phyloP scores from a whole-genome alignment of 2,329 filamentous ascomycete species.

The Claviceps lovelessii region DNA sequence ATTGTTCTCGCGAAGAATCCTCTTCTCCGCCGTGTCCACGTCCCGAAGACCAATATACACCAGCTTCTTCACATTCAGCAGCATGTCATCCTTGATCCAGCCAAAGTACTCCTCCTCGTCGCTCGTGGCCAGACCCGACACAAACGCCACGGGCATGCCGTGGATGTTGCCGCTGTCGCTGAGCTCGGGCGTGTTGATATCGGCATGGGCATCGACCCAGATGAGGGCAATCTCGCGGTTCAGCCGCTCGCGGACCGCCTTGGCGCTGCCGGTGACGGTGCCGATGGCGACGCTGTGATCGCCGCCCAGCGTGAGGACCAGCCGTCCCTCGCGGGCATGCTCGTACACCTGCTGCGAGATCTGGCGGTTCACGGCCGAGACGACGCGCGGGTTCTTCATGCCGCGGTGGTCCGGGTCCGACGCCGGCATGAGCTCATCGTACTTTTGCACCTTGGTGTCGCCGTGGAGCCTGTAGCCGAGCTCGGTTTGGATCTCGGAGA shows the following conservation, averaged over 20 bases:
- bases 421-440: slow-evolving; percentile 57
- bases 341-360: slow-evolving; percentile 77
- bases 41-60: slow-evolving; percentile 95
- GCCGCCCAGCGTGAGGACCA: slow-evolving; percentile 85
- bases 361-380: slow-evolving; percentile 68
- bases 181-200: slow-evolving; percentile 92
- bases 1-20: slow-evolving; percentile 70
- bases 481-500: slow-evolving; percentile 69
- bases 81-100: slow-evolving; percentile 66
- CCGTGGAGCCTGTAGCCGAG: slow-evolving; percentile 80
- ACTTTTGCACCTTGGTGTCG: slow-evolving; percentile 69
- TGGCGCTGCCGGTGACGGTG: slow-evolving; percentile 74
- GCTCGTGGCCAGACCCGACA: slow-evolving; percentile 71
- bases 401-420: slow-evolving; percentile 66
- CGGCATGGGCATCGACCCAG: slow-evolving; percentile 96
- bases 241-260: slow-evolving; percentile 71
- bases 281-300: slow-evolving; percentile 96
- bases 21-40: slow-evolving; percentile 88
- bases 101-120: slow-evolving; percentile 70
- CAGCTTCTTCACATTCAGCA: slow-evolving; percentile 61
- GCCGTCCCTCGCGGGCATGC: slow-evolving; percentile 67
- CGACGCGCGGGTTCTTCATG: slow-evolving; percentile 88
- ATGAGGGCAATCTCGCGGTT: slow-evolving; percentile 80
- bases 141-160: slow-evolving; percentile 91
- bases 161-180: slow-evolving; percentile 88